Conservation (phyloP, 139 green algal genomes). For the Volvox africanus region DNA sequence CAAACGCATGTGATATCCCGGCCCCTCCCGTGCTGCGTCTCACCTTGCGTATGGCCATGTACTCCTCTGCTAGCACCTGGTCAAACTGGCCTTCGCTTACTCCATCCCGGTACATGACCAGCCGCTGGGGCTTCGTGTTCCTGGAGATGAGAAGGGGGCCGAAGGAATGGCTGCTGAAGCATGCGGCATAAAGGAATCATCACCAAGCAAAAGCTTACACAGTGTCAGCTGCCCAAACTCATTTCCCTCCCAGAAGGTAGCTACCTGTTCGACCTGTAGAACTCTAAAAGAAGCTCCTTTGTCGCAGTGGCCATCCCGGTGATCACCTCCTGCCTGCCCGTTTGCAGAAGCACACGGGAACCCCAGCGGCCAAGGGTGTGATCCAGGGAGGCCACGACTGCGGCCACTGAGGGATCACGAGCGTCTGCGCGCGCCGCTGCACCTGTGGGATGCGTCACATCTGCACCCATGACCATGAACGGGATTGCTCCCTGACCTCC, state of each 20-base stretch:
- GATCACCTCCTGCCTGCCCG: constrained; percentile 55
- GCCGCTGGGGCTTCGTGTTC: constrained; percentile 54
- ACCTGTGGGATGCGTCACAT: constrained; percentile 61
- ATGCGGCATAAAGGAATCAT: background rate
- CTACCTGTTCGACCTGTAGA: constrained; percentile 50
- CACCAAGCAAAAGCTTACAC: background rate
- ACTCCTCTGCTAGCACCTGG: constrained; percentile 72
- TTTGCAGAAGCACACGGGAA: constrained; percentile 56
- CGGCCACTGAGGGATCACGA: constrained; percentile 50
- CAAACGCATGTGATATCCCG: background rate
- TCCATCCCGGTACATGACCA: constrained; percentile 77
- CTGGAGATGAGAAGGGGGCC: background rate
- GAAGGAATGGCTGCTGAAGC: background rate
- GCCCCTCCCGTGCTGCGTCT: background rate
- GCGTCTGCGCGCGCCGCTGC: background rate
- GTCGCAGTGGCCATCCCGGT: constrained; percentile 17
- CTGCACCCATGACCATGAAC: constrained; percentile 58
- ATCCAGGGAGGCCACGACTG: constrained; percentile 48
- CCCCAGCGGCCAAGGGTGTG: constrained; percentile 31
- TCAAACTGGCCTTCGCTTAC: constrained; percentile 91
- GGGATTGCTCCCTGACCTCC: background rate
- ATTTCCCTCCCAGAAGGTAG: background rate
- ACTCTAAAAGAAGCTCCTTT: constrained; percentile 53
- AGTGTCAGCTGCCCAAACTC: background rate
- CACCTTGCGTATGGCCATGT: constrained; percentile 59